A percentile compares a stretch with the other conserved stretches of the same genome.
phyloP scores from a whole-genome alignment of 208 protist genomes.

The Porcisia deanei region DNA sequence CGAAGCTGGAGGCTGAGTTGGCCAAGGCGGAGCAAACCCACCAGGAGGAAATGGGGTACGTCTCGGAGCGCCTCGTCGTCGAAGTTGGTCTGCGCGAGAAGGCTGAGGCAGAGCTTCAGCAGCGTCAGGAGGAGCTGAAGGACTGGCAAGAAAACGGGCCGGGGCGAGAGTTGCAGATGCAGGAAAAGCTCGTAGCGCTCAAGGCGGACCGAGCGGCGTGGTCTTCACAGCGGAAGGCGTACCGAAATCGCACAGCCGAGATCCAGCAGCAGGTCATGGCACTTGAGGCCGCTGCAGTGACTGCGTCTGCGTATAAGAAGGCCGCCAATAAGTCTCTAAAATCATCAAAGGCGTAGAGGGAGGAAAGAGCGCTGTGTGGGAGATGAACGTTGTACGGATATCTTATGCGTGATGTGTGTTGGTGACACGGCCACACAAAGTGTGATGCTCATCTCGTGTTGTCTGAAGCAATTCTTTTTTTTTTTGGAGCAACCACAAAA shows the following conservation, averaged over 20 bases:
- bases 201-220: slow-evolving; percentile 65
- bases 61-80: slow-evolving; percentile 48
- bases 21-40: slow-evolving; percentile 40
- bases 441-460: too few relatives aligned
- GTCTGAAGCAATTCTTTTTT: too few relatives aligned
- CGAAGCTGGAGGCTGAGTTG: slow-evolving; percentile 58
- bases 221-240: slow-evolving; percentile 64
- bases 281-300: slow-evolving; percentile 38
- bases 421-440: neutral
- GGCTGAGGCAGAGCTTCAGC: slow-evolving; percentile 58
- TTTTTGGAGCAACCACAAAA: too few relatives aligned
- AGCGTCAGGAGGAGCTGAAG: slow-evolving; percentile 51
- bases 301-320: neutral
- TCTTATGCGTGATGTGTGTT: neutral
- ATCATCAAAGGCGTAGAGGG: slow-evolving; percentile 1
- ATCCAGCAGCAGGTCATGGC: slow-evolving; percentile 40
- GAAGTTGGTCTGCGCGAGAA: slow-evolving; percentile 59
- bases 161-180: slow-evolving; percentile 52
- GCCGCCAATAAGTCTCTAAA: slow-evolving; percentile 32
- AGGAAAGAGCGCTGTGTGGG: neutral
- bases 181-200: slow-evolving; percentile 40
- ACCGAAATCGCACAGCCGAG: slow-evolving; percentile 44
- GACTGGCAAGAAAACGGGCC: slow-evolving; percentile 57
- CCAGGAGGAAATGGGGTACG: slow-evolving; percentile 52
- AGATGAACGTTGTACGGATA: neutral